phyloP scores from a whole-genome alignment of 495 filamentous ascomycete genomes.

The Trichoderma virens region DNA sequence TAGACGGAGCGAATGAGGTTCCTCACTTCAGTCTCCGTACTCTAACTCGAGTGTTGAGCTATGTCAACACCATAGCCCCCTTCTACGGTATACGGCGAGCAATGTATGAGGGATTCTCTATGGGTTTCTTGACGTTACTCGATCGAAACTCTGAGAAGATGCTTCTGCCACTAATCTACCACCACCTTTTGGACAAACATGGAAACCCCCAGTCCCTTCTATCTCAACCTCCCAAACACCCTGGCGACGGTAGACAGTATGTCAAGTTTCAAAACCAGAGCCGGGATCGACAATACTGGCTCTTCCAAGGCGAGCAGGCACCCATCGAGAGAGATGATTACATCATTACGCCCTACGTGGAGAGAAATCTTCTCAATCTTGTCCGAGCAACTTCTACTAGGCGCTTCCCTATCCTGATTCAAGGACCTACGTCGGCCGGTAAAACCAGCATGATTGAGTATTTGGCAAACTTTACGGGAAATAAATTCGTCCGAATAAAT shows the following conservation, averaged over 20 bases:
- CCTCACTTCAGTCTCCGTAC: constrained; percentile 96
- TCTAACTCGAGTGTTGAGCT: constrained; percentile 80
- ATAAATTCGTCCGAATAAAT: constrained; percentile 96
- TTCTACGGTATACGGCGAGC: constrained; percentile 83
- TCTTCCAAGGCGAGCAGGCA: constrained; percentile 59
- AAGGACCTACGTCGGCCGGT: constrained; percentile 92
- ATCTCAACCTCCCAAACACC: constrained; percentile 63
- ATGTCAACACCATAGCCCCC: constrained; percentile 74
- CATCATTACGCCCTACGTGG: constrained; percentile 92
- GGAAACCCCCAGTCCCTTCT: constrained; percentile 61
- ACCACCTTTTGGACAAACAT: constrained; percentile 63
- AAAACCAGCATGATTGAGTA: constrained; percentile 99
- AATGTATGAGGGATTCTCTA: constrained; percentile 93
- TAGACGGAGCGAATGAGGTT: constrained; percentile 87
- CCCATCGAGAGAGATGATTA: constrained; percentile 76
- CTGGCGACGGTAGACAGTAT: constrained; percentile 67
- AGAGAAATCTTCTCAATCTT: constrained; percentile 87
- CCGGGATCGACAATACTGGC: constrained; percentile 77
- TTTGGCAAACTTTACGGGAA: constrained; percentile 87
- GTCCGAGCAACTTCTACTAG: constrained; percentile 87
- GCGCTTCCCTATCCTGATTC: constrained; percentile 88
- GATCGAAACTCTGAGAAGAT: constrained; percentile 67
- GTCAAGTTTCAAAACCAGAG: constrained; percentile 61
- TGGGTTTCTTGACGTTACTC: constrained; percentile 89
- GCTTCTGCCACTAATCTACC: constrained; percentile 73